Evolutionary conservation across 169 alveolate species (phyloP).

Genomic region (Plasmodium knowlesi): DNA sequence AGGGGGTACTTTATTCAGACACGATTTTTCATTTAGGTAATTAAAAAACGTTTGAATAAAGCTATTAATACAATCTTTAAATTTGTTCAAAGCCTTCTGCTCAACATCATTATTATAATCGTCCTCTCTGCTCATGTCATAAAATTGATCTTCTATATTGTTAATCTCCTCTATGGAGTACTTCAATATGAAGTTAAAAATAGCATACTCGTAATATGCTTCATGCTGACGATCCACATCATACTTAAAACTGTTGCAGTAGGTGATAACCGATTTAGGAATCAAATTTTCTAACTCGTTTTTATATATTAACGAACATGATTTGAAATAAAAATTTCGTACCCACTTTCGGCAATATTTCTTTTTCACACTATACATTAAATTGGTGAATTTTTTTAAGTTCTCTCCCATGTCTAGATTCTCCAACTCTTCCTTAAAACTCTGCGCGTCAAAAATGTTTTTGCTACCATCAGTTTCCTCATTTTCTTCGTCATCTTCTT

Average conservation of each 20-base stretch:
- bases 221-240: constrained; percentile 29
- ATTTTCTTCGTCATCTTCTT: constrained; percentile 2
- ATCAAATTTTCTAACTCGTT: constrained; percentile 51
- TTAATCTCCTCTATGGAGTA: constrained; percentile 36
- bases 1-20: constrained; percentile 23
- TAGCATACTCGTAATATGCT: constrained; percentile 33
- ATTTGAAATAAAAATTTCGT: constrained; percentile 64
- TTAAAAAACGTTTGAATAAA: constrained; percentile 44
- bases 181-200: constrained; percentile 32
- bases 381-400: constrained; percentile 48
- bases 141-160: constrained; percentile 43
- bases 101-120: constrained; percentile 7
- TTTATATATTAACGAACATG: constrained; percentile 59
- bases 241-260: constrained; percentile 55
- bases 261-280: constrained; percentile 50
- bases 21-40: constrained; percentile 15
- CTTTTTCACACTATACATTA: constrained; percentile 63
- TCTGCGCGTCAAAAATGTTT: constrained; percentile 7
- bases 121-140: constrained; percentile 16
- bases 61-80: constrained; percentile 26
- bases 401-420: constrained; percentile 42
- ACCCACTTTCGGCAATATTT: constrained; percentile 62
- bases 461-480: constrained; percentile 7
- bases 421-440: constrained; percentile 59
- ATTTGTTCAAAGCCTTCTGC: not conserved